Percentiles rank a stretch among this genome's conserved stretches.
phyloP scores from a whole-genome alignment of 768 basidiomycete genomes.

The Suillus alpinus region DNA sequence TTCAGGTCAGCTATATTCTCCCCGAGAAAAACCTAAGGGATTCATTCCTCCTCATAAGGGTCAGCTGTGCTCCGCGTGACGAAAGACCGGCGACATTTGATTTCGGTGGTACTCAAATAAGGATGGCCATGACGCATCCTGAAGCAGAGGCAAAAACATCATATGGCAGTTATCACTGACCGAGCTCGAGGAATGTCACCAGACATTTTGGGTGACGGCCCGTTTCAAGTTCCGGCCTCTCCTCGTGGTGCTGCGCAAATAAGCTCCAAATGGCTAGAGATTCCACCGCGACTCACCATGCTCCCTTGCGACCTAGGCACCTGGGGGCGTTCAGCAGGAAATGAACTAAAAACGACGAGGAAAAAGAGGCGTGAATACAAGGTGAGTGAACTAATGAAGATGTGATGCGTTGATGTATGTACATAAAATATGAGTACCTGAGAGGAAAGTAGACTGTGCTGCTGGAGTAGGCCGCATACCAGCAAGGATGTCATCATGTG shows the following conservation, averaged over 20 bases:
- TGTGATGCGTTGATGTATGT: neutral
- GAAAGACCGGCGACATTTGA: neutral
- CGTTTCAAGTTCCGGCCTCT: neutral
- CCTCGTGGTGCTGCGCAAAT: neutral
- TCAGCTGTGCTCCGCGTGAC: neutral
- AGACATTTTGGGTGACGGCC: neutral
- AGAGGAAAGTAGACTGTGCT: neutral
- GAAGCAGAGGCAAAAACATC: neutral
- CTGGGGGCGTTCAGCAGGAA: neutral
- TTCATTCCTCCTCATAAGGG: neutral
- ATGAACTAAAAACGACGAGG: neutral
- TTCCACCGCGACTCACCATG: neutral
- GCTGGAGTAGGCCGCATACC: neutral
- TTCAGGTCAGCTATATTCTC: neutral
- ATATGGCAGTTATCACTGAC: neutral
- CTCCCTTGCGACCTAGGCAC: neutral
- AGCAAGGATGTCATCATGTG: neutral
- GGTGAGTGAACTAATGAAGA: neutral
- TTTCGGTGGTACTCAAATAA: neutral
- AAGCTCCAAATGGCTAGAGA: too few species aligned
- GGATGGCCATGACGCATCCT: neutral
- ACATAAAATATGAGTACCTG: neutral
- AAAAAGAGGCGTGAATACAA: neutral
- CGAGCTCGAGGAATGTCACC: neutral
- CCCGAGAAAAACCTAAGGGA: neutral